Conservation (phyloP, 108 stramenopile species). For the Skeletonema potamos region DNA sequence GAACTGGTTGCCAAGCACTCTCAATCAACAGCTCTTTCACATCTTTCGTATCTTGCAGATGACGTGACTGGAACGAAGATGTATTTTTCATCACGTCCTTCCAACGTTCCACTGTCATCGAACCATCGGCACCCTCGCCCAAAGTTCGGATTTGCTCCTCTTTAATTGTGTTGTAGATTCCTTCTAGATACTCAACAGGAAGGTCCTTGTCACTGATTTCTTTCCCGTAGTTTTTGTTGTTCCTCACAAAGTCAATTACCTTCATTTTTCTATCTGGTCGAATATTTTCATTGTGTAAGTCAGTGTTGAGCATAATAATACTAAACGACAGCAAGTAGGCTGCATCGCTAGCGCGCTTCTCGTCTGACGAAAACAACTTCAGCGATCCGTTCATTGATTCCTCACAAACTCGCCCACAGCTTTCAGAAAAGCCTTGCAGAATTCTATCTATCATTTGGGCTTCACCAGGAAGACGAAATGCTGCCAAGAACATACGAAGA, state of each 20-base stretch:
- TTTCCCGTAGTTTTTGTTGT: conserved; percentile 91
- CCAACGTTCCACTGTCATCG: conserved; percentile 90
- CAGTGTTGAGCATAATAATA: conserved; percentile 98
- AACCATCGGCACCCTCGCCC: conserved; percentile 87
- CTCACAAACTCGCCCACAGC: conserved; percentile 72
- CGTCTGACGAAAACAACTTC: conserved; percentile 72
- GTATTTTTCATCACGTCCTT: conserved; percentile 75
- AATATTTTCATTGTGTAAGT: conserved; percentile 97
- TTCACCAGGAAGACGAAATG: conserved; percentile 96
- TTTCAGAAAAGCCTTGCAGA: conserved; percentile 88
- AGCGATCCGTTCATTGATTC: conserved; percentile 65
- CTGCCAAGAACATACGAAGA: conserved; percentile 90
- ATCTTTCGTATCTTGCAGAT: conserved; percentile 33
- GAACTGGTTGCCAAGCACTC: conserved; percentile 76
- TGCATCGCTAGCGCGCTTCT: conserved; percentile 88
- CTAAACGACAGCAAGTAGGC: conserved; percentile 93
- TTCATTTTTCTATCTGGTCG: conserved; percentile 93
- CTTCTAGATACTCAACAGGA: conserved; percentile 84
- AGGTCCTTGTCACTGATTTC: conserved; percentile 90
- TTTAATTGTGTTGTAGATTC: conserved; percentile 86
- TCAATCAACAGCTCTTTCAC: conserved; percentile 82
- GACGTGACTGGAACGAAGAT: neutral
- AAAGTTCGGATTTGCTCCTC: conserved; percentile 87
- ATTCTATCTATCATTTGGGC: conserved; percentile 91
- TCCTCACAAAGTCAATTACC: conserved; percentile 83